These are phyloP conservation scores for Senna siamea DNA, from an alignment of 306 rosid genomes.

Conservation along the genomic window DNA sequence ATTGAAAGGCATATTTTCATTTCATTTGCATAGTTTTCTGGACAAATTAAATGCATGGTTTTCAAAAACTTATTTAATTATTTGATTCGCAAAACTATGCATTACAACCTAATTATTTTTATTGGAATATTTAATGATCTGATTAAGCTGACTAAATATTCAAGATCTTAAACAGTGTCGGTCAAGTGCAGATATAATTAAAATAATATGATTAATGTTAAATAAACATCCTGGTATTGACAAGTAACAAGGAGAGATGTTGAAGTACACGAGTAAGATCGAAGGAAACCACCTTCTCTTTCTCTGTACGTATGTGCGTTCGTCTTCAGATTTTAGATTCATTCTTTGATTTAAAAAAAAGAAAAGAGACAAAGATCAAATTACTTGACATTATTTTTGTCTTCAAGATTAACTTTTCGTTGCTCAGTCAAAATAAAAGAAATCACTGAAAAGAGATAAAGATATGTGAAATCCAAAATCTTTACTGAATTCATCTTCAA, in stretches of 20 bases:
- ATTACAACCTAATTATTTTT: neutral
- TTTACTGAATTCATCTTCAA: no score
- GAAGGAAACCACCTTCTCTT: no score
- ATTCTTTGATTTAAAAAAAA: neutral
- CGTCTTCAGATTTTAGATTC: neutral
- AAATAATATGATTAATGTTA: neutral
- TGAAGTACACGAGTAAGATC: no score
- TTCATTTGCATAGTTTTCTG: neutral
- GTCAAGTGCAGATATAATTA: neutral
- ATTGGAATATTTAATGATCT: neutral
- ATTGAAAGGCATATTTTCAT: neutral
- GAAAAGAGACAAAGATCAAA: neutral
- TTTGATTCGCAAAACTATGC: neutral
- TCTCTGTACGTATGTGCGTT: neutral
- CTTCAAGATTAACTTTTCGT: neutral
- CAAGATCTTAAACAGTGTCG: neutral
- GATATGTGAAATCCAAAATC: neutral
- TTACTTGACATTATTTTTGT: neutral
- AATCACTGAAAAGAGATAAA: no score
- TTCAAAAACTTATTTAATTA: neutral
- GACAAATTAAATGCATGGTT: no score
- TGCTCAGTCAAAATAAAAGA: neutral
- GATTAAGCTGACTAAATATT: conserved; percentile 6
- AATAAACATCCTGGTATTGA: neutral
- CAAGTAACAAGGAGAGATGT: no score